A percentile compares a stretch with the other conserved stretches of the same genome.
phyloP scores from a whole-genome alignment of 805 yeast species.

The Candida railenensis region DNA sequence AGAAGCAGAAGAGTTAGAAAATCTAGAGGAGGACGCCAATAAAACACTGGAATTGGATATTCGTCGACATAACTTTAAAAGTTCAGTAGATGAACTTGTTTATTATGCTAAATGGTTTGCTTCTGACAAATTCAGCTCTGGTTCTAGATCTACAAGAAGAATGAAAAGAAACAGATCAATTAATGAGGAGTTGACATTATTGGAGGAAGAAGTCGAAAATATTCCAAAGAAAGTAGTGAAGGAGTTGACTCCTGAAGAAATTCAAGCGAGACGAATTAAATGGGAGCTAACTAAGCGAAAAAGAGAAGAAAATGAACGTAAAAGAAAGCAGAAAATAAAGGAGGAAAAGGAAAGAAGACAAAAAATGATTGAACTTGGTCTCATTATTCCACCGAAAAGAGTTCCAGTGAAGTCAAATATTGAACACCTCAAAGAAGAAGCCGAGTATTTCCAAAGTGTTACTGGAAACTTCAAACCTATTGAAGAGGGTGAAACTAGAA shows the following conservation, averaged over 20 bases:
- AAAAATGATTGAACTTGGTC: not conserved
- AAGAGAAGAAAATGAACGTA: constrained; percentile 5
- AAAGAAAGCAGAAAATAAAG: constrained; percentile 3
- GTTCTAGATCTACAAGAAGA: constrained; percentile 9
- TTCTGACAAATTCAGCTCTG: constrained; percentile 12
- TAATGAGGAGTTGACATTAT: constrained; percentile 13
- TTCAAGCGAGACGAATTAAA: constrained; percentile 8
- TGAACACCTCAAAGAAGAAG: constrained; percentile 17
- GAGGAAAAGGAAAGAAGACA: constrained; percentile 5
- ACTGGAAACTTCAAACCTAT: constrained; percentile 33
- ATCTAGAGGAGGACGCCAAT: not conserved
- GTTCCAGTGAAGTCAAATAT: constrained; percentile 6
- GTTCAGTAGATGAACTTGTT: constrained; percentile 24
- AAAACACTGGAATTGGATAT: not conserved
- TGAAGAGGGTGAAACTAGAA: constrained; percentile 33
- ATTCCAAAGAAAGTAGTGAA: constrained; percentile 5
- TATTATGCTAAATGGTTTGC: constrained; percentile 42
- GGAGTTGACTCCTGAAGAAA: constrained; percentile 15
- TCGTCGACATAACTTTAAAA: constrained; percentile 3
- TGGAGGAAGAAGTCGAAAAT: constrained; percentile 13
- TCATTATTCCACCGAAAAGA: not conserved
- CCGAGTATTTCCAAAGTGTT: constrained; percentile 40
- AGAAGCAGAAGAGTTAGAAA: not conserved
- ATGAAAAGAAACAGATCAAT: constrained; percentile 12
- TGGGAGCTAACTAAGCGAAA: constrained; percentile 5